Percentiles rank a stretch among this genome's conserved stretches.
These are phyloP conservation scores for Colletotrichum kahawae DNA, from an alignment of 2,329 filamentous ascomycete species.

Conservation along the genomic window DNA sequence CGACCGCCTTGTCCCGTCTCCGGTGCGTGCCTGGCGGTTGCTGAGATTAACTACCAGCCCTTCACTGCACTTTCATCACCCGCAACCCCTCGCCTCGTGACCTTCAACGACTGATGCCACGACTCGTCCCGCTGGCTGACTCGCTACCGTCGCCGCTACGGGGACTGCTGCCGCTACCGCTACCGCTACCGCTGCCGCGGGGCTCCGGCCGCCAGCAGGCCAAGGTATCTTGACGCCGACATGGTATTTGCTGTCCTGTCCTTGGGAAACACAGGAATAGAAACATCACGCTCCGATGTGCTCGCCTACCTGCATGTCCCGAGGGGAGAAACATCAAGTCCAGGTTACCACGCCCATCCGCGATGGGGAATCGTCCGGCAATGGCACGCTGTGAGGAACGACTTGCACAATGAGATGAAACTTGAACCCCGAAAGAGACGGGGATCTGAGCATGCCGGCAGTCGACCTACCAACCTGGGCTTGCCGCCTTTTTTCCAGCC, in stretches of 20 bases:
- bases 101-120: not conserved
- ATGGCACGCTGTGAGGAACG: slow-evolving; percentile 16
- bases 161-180: not conserved
- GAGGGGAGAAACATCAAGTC: slow-evolving; percentile 4
- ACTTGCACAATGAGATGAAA: slow-evolving; percentile 21
- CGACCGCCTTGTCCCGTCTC: slow-evolving; percentile 3
- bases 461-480: not conserved
- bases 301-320: slow-evolving; percentile 1
- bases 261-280: slow-evolving; percentile 13
- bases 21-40: slow-evolving; percentile 11
- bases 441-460: slow-evolving; percentile 17
- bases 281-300: slow-evolving; percentile 15
- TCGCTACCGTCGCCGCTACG: not conserved
- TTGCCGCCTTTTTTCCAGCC: not conserved
- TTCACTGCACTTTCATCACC: not conserved
- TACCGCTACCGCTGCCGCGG: not conserved
- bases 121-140: not conserved
- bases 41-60: slow-evolving; percentile 18
- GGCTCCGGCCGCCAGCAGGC: slow-evolving; percentile 6
- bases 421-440: slow-evolving; percentile 9
- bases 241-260: not conserved
- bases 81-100: not conserved
- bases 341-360: not conserved
- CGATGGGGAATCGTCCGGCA: slow-evolving; percentile 14
- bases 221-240: slow-evolving; percentile 5